Evolutionary conservation across 1,139 yeast species (phyloP).

Genomic region (Saccharomyces hybrid): DNA sequence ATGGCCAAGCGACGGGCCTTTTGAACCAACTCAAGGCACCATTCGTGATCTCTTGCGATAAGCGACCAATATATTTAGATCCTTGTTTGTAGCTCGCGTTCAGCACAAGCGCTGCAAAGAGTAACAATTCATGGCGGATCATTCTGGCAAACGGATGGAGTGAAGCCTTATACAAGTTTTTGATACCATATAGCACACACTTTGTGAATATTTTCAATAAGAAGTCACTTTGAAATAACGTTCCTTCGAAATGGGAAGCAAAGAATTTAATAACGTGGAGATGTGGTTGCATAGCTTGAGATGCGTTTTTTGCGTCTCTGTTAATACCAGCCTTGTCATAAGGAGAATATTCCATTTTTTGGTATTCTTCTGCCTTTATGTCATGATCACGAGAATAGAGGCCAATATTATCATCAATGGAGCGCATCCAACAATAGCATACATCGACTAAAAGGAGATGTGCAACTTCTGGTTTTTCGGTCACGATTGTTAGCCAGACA

Average conservation of each 20-base stretch:
- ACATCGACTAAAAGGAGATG: constrained; percentile 61
- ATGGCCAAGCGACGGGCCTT: constrained; percentile 60
- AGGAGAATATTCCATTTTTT: constrained; percentile 85
- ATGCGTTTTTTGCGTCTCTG: constrained; percentile 42
- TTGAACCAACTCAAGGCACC: constrained; percentile 78
- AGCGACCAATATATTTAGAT: constrained; percentile 38
- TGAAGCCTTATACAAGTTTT: constrained; percentile 52
- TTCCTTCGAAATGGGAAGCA: constrained; percentile 76
- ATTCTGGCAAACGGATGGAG: constrained; percentile 75
- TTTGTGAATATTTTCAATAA: constrained; percentile 62
- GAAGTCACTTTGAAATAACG: constrained; percentile 65
- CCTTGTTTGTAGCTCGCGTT: constrained; percentile 43
- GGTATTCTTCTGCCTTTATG: constrained; percentile 52
- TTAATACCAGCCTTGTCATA: constrained; percentile 57
- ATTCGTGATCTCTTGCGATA: constrained; percentile 49
- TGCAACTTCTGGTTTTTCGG: constrained; percentile 54
- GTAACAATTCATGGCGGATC: constrained; percentile 64
- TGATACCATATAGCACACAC: constrained; percentile 51
- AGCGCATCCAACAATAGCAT: constrained; percentile 50
- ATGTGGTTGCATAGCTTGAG: constrained; percentile 63
- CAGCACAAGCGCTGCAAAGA: constrained; percentile 60
- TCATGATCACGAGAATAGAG: constrained; percentile 58
- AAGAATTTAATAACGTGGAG: constrained; percentile 58
- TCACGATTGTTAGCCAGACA: constrained; percentile 75
- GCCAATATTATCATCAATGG: constrained; percentile 55